A percentile compares a stretch with the other conserved stretches of the same genome.
phyloP scores from a whole-genome alignment of 179 eudicot species.

The Beta lomatogona region DNA sequence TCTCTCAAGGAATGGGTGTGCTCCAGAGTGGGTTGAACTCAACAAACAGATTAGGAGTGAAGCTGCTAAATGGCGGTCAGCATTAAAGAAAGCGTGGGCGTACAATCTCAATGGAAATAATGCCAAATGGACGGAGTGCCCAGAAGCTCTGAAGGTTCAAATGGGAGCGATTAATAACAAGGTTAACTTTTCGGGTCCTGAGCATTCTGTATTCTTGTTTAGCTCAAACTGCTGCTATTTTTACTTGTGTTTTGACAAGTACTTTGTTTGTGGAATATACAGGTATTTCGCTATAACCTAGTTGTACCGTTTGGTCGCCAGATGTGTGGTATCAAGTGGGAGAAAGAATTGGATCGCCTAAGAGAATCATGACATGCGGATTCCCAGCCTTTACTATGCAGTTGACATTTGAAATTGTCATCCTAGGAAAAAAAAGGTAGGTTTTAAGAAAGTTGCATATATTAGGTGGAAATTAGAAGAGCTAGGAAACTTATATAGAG shows the following conservation, averaged over 20 bases:
- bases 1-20: conserved; percentile 76
- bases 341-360: conserved; percentile 66
- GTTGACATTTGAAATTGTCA: not conserved
- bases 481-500: too few species aligned
- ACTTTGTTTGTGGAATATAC: conserved; percentile 19
- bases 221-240: not conserved
- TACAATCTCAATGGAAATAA: conserved; percentile 42
- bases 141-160: conserved; percentile 58
- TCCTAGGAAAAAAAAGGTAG: not conserved
- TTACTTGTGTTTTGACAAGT: not conserved
- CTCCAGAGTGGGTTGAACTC: conserved; percentile 91
- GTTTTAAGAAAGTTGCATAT: too few species aligned
- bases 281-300: conserved; percentile 86
- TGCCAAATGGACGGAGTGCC: conserved; percentile 58
- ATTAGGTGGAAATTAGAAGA: too few species aligned
- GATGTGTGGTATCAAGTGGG: conserved; percentile 89
- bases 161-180: conserved; percentile 64
- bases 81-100: conserved; percentile 55
- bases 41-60: conserved; percentile 70
- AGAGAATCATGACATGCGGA: conserved; percentile 29
- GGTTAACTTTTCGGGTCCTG: conserved; percentile 35
- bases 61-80: conserved; percentile 61
- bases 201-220: not conserved
- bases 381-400: not conserved
- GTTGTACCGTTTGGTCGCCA: conserved; percentile 95